Evolutionary conservation across 2,329 filamentous ascomycete species (phyloP), one percentile per base, ranked within the genome.

Genomic region (Ceratocystiopsis brevicomis): DNA sequence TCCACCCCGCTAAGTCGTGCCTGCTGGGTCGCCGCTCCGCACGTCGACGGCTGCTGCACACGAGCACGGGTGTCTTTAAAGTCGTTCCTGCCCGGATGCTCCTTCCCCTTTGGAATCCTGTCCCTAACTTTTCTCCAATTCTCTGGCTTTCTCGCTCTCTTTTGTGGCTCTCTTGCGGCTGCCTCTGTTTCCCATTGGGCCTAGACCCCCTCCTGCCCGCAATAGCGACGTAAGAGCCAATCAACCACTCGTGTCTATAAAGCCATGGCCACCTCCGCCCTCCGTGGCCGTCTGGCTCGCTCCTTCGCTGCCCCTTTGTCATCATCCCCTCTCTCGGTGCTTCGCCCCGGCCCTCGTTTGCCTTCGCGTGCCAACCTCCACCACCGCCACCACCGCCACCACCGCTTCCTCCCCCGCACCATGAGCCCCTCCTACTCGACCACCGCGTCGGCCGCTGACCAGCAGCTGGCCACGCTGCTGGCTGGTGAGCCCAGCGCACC

Each of bases 401-500:
- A 36, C 39, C 8, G 38, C 41, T 11, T 16, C 3, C 16, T 37
- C n/a, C n/a, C 40, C 18, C 17, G 32, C 34, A 45, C 41, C 38
- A 51, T 50, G 48, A 44, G 48, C n/a, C 33, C 48, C 15, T 40
- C 42, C 42, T 43, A 46, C 43, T 43, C 44, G 3, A 41, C 46
- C 16, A 48, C 44, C 32, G 44, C 49, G 4, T 19, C 40, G 12
- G 40, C 39, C n/a, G 44, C 48, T 38, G 53, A 47, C 52, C 15
- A 49, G 51, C 44, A 54, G 52, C 47, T 58, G 46, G 33, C 49
- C 9, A 47, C 46, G 30, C 45, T 51, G 38, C 49, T 55, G 47
- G 44, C 48, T 21, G 50, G 48, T 41, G 72, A 76, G 61, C 71
- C 71, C 38, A 58, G 63, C 25, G 64, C 56, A 21, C 72, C 72